These are phyloP conservation scores for Fusarium sp. DNA, from an alignment of 2,329 filamentous ascomycete genomes.

Conservation along the genomic window DNA sequence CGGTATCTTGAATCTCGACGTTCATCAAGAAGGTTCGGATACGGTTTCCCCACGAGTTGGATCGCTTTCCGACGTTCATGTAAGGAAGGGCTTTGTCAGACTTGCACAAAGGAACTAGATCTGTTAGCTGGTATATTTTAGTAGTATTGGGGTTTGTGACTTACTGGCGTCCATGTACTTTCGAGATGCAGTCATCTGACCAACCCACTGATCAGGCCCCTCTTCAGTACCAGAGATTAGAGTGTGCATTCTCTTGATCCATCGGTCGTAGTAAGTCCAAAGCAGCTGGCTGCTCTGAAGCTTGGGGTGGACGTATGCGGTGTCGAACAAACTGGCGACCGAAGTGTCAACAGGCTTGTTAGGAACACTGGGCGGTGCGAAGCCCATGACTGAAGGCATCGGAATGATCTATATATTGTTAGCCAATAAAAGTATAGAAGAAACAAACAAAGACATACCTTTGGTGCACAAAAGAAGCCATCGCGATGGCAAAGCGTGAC, in stretches of 20 bases:
- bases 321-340: conserved; percentile 62
- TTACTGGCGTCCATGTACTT: conserved; percentile 51
- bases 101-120: conserved; percentile 57
- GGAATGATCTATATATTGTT: conserved; percentile 43
- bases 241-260: conserved; percentile 57
- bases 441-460: conserved; percentile 43
- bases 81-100: conserved; percentile 57
- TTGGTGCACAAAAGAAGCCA: conserved; percentile 59
- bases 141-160: conserved; percentile 6
- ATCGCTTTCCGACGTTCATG: conserved; percentile 53
- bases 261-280: conserved; percentile 60
- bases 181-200: conserved; percentile 54
- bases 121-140: conserved; percentile 8
- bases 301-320: conserved; percentile 60
- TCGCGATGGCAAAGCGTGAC: conserved; percentile 59
- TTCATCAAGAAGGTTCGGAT: conserved; percentile 54
- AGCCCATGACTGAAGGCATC: conserved; percentile 28
- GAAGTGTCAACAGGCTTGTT: conserved; percentile 61
- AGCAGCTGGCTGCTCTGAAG: conserved; percentile 56
- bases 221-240: conserved; percentile 58
- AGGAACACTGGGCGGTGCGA: conserved; percentile 7
- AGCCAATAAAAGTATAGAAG: background rate
- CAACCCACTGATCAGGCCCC: conserved; percentile 61
- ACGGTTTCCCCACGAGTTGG: conserved; percentile 48
- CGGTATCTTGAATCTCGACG: conserved; percentile 53